Percentiles rank a stretch among this genome's conserved stretches.
Conservation (phyloP, 2,329 filamentous ascomycete genomes). For the Lasiodiplodia hormozganensis region DNA sequence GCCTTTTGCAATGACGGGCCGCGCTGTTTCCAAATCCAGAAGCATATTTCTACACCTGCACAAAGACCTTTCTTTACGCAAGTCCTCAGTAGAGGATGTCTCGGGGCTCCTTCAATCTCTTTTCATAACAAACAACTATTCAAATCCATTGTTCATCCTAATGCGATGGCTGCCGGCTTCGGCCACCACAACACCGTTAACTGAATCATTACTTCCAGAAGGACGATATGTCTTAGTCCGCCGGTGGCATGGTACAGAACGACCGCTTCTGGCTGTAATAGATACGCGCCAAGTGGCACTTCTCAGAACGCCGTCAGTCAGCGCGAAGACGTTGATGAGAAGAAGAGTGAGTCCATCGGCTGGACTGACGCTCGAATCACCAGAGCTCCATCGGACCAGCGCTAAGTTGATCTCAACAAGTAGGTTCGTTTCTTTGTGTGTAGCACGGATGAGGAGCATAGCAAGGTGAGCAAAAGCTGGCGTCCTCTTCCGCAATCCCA, state of each 20-base stretch:
- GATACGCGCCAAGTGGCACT: conserved; percentile 40
- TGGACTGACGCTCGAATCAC: conserved; percentile 46
- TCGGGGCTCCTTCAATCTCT: no score
- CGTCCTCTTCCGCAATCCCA: conserved; percentile 69
- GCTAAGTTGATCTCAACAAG: conserved; percentile 60
- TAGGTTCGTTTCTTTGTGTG: conserved; percentile 59
- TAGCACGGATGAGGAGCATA: conserved; percentile 62
- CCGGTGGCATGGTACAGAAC: conserved; percentile 36
- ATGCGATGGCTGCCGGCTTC: background rate
- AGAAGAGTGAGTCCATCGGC: conserved; percentile 34
- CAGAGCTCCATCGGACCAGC: conserved; percentile 58
- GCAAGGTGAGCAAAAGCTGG: conserved; percentile 62
- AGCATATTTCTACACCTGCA: no score
- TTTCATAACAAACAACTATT: no score
- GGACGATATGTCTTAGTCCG: background rate
- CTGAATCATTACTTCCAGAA: background rate
- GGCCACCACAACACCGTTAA: background rate
- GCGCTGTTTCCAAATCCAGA: no score
- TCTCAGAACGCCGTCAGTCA: background rate
- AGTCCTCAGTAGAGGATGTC: no score
- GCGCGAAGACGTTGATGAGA: conserved; percentile 18
- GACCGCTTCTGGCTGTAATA: conserved; percentile 40
- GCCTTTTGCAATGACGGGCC: no score
- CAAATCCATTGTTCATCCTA: background rate
- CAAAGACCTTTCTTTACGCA: no score